phyloP scores from a whole-genome alignment of 345 rosid genomes.

The Salix dunnii region DNA sequence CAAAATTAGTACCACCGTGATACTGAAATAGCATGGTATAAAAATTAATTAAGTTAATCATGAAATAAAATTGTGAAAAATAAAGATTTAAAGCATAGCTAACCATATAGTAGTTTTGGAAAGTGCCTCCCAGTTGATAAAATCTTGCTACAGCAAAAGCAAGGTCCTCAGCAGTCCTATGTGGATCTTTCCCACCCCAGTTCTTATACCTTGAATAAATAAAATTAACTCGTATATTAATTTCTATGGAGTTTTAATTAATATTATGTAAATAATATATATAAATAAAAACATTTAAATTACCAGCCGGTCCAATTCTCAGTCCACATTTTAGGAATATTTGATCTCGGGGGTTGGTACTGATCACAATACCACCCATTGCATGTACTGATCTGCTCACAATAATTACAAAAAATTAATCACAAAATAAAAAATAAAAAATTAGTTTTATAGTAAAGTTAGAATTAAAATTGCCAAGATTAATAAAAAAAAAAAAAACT shows the following conservation, averaged over 20 bases:
- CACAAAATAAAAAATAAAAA: neutral
- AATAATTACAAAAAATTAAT: neutral
- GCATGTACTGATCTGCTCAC: slow-evolving; percentile 43
- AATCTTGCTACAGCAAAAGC: slow-evolving; percentile 57
- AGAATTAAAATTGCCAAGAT: neutral
- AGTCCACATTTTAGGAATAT: slow-evolving; percentile 59
- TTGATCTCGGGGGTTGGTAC: slow-evolving; percentile 31
- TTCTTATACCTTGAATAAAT: slow-evolving; percentile 40
- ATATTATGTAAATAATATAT: neutral
- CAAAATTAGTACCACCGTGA: slow-evolving; percentile 74
- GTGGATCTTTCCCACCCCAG: slow-evolving; percentile 54
- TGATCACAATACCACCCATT: slow-evolving; percentile 57
- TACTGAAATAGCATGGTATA: slow-evolving; percentile 33
- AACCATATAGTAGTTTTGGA: slow-evolving; percentile 73
- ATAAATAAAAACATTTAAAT: neutral
- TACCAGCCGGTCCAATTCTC: slow-evolving; percentile 81
- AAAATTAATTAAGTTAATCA: neutral
- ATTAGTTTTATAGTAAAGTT: too few relatives aligned
- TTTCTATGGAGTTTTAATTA: neutral
- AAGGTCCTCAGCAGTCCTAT: slow-evolving; percentile 59
- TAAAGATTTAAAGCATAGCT: neutral
- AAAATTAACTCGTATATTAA: too few relatives aligned
- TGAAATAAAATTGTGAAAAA: neutral
- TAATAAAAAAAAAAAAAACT: neutral
- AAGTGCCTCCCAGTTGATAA: slow-evolving; percentile 51